phyloP scores from a whole-genome alignment of 495 filamentous ascomycete species.

The Xylaria curta region DNA sequence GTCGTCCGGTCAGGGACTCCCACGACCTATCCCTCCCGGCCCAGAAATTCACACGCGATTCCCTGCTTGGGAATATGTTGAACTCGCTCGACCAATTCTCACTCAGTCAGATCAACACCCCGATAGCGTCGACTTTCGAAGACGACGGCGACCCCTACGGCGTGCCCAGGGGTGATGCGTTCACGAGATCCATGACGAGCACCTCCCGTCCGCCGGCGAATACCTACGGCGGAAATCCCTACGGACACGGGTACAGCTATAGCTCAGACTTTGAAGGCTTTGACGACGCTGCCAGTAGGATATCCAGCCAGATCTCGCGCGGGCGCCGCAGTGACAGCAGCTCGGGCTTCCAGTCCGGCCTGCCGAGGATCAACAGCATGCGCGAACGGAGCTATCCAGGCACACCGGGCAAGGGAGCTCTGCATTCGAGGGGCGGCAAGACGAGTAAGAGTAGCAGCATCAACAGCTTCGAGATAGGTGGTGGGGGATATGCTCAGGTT shows the following conservation, averaged over 20 bases:
- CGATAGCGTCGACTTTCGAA: constrained; percentile 39
- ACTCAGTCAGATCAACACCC: constrained; percentile 55
- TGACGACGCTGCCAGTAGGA: constrained; percentile 64
- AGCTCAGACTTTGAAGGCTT: constrained; percentile 72
- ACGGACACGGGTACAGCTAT: constrained; percentile 75
- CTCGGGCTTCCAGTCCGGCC: constrained; percentile 69
- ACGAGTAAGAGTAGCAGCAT: constrained; percentile 76
- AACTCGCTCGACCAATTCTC: constrained; percentile 84
- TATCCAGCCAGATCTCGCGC: constrained; percentile 64
- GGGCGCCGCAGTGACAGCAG: constrained; percentile 82
- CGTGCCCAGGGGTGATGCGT: constrained; percentile 34
- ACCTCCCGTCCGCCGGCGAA: constrained; percentile 31
- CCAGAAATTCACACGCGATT: constrained; percentile 78
- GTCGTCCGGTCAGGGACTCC: constrained; percentile 65
- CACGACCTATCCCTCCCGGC: constrained; percentile 85
- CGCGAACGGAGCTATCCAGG: constrained; percentile 53
- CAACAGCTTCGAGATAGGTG: constrained; percentile 63
- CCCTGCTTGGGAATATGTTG: constrained; percentile 91
- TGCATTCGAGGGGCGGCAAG: constrained; percentile 62
- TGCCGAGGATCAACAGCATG: constrained; percentile 69
- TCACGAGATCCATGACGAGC: constrained; percentile 35
- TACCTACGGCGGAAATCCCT: constrained; percentile 48
- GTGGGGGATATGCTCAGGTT: constrained; percentile 65
- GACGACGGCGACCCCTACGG: constrained; percentile 46
- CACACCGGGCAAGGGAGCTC: constrained; percentile 34